Evolutionary conservation across 495 filamentous ascomycete species (phyloP), one percentile per base, ranked within the genome.

Genomic region (Sphaerosporella brunnea): DNA sequence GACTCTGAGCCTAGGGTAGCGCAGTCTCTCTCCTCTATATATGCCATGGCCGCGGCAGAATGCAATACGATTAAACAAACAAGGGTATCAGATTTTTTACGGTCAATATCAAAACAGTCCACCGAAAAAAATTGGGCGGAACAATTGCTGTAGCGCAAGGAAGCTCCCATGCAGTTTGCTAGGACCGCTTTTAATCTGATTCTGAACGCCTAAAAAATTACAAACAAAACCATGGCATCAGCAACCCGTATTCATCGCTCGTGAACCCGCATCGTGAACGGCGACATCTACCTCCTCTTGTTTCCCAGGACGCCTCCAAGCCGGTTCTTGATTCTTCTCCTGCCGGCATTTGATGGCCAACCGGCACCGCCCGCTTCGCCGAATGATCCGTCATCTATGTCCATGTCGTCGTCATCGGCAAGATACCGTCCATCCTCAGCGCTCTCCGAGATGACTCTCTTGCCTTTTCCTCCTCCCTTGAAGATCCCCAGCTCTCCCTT

Each of bases 401-500:
- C 78, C 68, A 75, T 73, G 18, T 63, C 65, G 51, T 73, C 72
- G 5, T 72, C 68, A 0, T 65, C 69, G 51, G 69, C 51, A 68
- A 64, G 41, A 59, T 64, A 19, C 63, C 66, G 36, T 62, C 58
- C 30, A 60, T 63, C 20, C 59, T 64, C 57, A 16, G 68, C 56
- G 68, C 65, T 65, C 44, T 59, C 63, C 44, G 69, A 66, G 15
- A 68, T 64, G 16, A 67, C 68, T 36, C 69, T 63, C 40, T 65
- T 65, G 9, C 65, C 65, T 51, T 67, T 68, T 23, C 62, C 48
- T 11, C n/a, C 36, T 61, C 56, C 58, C 43, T 54, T 54, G 58
- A 64, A 53, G 53, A 61, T 24, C 42, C 51, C 49, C 53, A 52
- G 7, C 2, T 34, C 50, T 37, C 55, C 45, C 37, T 55, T 49